These are phyloP conservation scores for Pythium aquatile DNA, from an alignment of 352 stramenopile genomes.

Conservation along the genomic window DNA sequence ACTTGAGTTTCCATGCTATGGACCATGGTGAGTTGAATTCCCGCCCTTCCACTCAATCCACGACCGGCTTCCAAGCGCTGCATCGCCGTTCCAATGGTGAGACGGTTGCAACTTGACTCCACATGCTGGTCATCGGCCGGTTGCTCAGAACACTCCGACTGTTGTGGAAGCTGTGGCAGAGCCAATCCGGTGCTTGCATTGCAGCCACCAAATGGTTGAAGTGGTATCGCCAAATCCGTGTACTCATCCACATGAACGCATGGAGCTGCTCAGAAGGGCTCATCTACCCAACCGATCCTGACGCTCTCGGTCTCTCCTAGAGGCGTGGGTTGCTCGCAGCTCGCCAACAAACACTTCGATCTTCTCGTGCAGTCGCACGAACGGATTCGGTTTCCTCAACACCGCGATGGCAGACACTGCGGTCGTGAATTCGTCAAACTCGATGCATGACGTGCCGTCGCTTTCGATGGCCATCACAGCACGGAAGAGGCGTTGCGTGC, in stretches of 20 bases:
- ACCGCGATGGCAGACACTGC: conserved; percentile 48
- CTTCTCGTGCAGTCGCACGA: conserved; percentile 50
- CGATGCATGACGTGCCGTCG: conserved; percentile 46
- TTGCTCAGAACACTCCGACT: neutral
- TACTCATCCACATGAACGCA: neutral
- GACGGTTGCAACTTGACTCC: neutral
- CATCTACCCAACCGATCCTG: neutral
- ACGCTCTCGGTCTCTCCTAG: neutral
- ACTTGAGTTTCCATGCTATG: neutral
- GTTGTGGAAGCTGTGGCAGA: neutral
- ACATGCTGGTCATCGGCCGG: neutral
- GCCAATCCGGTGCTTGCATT: neutral
- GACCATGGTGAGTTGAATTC: too few relatives aligned
- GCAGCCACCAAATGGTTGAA: neutral
- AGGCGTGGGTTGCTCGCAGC: conserved; percentile 17
- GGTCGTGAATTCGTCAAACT: conserved; percentile 62
- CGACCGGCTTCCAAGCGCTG: too few relatives aligned
- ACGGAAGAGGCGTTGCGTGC: conserved; percentile 40
- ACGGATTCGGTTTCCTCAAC: conserved; percentile 45
- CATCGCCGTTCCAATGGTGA: neutral
- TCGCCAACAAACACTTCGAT: conserved; percentile 41
- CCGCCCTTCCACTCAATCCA: neutral
- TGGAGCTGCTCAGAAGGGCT: neutral
- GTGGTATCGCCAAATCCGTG: neutral
- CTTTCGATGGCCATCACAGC: conserved; percentile 54